Conservation (phyloP, 306 rosid genomes). For the Lathyrus sativus region DNA sequence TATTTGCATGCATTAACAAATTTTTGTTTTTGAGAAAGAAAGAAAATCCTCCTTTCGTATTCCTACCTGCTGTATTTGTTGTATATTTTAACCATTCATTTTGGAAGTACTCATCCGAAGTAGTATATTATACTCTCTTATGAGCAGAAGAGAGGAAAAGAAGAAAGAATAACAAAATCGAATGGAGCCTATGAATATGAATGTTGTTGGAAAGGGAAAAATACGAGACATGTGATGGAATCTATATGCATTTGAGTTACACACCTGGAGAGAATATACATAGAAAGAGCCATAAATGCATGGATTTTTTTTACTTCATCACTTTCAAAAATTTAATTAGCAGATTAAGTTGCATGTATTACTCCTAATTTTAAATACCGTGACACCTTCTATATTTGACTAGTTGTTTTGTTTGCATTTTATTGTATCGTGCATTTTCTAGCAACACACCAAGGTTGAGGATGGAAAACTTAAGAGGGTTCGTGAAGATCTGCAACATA, state of each 20-base stretch:
- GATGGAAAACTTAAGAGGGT: constrained; percentile 64
- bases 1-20: constrained; percentile 13
- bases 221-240: neutral
- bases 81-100: neutral
- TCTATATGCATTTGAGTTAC: neutral
- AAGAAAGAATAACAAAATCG: constrained; percentile 10
- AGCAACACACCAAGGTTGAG: constrained; percentile 70
- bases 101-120: constrained; percentile 16
- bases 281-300: constrained; percentile 1
- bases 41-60: constrained; percentile 19
- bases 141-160: constrained; percentile 4
- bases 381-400: neutral
- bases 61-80: neutral
- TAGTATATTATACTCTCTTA: neutral
- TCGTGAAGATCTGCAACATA: constrained; percentile 82
- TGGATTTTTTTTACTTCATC: constrained; percentile 1
- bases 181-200: constrained; percentile 19
- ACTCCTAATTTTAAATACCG: constrained; percentile 19
- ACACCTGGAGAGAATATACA: neutral
- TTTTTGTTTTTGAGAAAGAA: constrained; percentile 14
- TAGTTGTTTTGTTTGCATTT: constrained; percentile 38
- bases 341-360: constrained; percentile 19
- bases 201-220: constrained; percentile 8
- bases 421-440: constrained; percentile 34
- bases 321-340: neutral